phyloP scores from a whole-genome alignment of 176 grass and related monocot species.

The Avena insularis region DNA sequence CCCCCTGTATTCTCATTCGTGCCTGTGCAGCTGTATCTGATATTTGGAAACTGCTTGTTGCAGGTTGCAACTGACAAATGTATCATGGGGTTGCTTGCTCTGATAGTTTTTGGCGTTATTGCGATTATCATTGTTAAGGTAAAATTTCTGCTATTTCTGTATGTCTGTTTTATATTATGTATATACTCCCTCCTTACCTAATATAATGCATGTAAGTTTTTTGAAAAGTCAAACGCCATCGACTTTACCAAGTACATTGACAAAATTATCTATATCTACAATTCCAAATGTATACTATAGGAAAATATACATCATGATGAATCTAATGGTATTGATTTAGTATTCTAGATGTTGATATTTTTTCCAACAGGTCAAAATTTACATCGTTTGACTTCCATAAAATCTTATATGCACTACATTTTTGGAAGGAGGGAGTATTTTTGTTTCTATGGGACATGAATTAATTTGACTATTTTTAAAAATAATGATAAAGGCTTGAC shows the following conservation, averaged over 20 bases:
- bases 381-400: no score
- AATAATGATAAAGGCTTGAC: slow-evolving; percentile 1
- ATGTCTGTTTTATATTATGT: neutral
- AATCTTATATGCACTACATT: no score
- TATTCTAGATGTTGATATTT: no score
- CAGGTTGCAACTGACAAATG: slow-evolving; percentile 99
- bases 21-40: slow-evolving; percentile 18
- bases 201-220: no score
- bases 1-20: neutral
- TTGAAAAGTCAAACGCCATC: no score
- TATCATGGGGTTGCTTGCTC: slow-evolving; percentile 81
- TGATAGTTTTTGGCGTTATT: slow-evolving; percentile 88
- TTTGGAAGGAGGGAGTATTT: neutral
- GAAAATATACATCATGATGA: no score
- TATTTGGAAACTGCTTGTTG: slow-evolving; percentile 43
- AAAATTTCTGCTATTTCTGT: slow-evolving; percentile 35
- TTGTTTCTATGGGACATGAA: neutral
- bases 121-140: slow-evolving; percentile 96
- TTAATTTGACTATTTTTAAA: neutral
- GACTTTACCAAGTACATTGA: no score
- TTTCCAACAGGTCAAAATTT: no score
- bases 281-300: no score
- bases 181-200: neutral
- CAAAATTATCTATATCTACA: no score
- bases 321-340: no score